Conservation (phyloP, 176 grass and related monocot species). For the Areca catechu region DNA sequence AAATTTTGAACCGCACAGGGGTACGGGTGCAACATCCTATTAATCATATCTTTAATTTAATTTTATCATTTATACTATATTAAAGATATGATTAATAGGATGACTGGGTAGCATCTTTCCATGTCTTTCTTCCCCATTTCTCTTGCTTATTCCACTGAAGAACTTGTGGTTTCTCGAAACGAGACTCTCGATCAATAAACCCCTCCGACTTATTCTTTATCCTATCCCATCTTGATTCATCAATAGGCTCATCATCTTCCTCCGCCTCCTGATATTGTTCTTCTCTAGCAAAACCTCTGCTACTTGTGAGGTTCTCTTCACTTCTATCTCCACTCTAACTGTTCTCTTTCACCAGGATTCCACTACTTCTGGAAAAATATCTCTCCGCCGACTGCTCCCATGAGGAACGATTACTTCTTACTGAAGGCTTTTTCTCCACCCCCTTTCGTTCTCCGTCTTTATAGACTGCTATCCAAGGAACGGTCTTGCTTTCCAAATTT, state of each 20-base stretch:
- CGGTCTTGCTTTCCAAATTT: slow-evolving; percentile 16
- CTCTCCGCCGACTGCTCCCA: slow-evolving; percentile 71
- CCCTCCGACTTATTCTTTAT: slow-evolving; percentile 40
- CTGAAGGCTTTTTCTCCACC: slow-evolving; percentile 8
- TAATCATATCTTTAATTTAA: too few relatives aligned
- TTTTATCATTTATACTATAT: too few relatives aligned
- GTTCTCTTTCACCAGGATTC: neutral
- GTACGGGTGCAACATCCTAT: too few relatives aligned
- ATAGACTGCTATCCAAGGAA: slow-evolving; percentile 41
- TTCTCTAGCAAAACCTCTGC: slow-evolving; percentile 16
- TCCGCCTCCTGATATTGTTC: slow-evolving; percentile 18
- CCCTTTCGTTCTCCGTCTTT: slow-evolving; percentile 3
- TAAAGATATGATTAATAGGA: too few relatives aligned
- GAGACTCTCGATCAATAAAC: slow-evolving; percentile 18
- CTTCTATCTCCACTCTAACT: neutral
- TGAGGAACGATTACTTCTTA: slow-evolving; percentile 38
- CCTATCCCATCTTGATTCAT: slow-evolving; percentile 51
- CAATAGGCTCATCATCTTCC: slow-evolving; percentile 29
- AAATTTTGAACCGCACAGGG: too few relatives aligned
- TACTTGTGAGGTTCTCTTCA: slow-evolving; percentile 11
- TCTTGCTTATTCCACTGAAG: slow-evolving; percentile 72
- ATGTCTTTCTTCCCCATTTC: slow-evolving; percentile 61
- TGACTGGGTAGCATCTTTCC: slow-evolving; percentile 62
- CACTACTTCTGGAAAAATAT: slow-evolving; percentile 47
- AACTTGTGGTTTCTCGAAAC: slow-evolving; percentile 34